These are phyloP conservation scores for Phialophora tarda DNA, from an alignment of 2,329 filamentous ascomycete species.

Conservation along the genomic window DNA sequence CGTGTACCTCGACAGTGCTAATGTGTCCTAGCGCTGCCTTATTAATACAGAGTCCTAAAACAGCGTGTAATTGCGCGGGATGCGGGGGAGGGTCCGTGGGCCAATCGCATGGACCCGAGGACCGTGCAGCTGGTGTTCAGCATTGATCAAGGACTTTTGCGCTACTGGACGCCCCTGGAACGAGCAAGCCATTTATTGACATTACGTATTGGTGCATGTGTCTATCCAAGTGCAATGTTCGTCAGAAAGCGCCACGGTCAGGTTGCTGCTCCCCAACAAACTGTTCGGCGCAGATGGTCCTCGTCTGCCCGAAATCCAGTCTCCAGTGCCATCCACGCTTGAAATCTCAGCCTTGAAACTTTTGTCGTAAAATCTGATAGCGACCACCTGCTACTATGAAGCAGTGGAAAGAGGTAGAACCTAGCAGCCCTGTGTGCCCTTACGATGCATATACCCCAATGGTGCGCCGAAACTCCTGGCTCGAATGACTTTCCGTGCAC, in stretches of 20 bases:
- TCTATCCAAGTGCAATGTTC: background rate
- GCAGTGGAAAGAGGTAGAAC: background rate
- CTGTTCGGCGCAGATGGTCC: background rate
- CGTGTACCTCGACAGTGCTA: too few species aligned
- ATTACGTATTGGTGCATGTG: conserved; percentile 14
- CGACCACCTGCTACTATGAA: background rate
- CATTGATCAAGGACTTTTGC: background rate
- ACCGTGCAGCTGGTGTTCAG: background rate
- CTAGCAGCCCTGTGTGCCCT: background rate
- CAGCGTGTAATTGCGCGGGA: too few species aligned
- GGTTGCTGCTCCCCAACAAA: background rate
- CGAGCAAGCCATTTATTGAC: background rate
- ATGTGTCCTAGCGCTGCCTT: too few species aligned
- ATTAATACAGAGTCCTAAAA: too few species aligned
- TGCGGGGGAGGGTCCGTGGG: too few species aligned
- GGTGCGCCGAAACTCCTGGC: conserved; percentile 1
- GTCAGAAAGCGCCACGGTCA: background rate
- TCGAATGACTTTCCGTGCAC: background rate
- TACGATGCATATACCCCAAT: conserved; percentile 2
- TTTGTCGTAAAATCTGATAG: conserved; percentile 8
- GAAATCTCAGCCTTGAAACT: background rate
- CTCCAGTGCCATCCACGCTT: background rate
- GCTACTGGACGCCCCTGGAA: too few species aligned
- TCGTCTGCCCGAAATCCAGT: background rate
- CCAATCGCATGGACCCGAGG: too few species aligned